A percentile compares a stretch with the other conserved stretches of the same genome.
These are phyloP conservation scores for Exophiala oligosperma DNA, from an alignment of 2,329 filamentous ascomycete genomes.

Conservation along the genomic window DNA sequence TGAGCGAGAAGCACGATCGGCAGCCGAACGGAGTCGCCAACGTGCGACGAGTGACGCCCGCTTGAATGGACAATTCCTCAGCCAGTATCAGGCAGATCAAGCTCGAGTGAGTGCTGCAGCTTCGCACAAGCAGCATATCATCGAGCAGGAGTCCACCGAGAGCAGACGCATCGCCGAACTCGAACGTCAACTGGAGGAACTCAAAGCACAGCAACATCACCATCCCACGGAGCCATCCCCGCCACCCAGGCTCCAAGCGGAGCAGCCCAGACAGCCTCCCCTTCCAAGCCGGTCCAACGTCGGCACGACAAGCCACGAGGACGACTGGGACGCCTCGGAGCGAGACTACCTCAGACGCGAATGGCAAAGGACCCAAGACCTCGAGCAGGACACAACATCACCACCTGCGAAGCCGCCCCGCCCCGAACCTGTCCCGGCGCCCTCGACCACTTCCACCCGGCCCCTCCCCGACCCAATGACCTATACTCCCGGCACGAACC, in stretches of 20 bases:
- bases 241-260: not conserved
- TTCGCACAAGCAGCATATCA: slow-evolving; percentile 38
- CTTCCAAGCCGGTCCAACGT: slow-evolving; percentile 23
- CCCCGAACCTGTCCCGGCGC: slow-evolving; percentile 9
- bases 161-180: slow-evolving; percentile 74
- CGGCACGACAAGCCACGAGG: slow-evolving; percentile 50
- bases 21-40: slow-evolving; percentile 64
- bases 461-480: slow-evolving; percentile 50
- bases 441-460: slow-evolving; percentile 29
- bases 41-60: slow-evolving; percentile 64
- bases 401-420: slow-evolving; percentile 27
- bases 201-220: slow-evolving; percentile 64
- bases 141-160: slow-evolving; percentile 45
- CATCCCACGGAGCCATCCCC: slow-evolving; percentile 24
- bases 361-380: slow-evolving; percentile 49
- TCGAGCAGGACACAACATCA: slow-evolving; percentile 26
- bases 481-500: slow-evolving; percentile 39
- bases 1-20: slow-evolving; percentile 67
- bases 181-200: slow-evolving; percentile 69
- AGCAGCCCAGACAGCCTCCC: slow-evolving; percentile 5
- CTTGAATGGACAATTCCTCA: slow-evolving; percentile 79
- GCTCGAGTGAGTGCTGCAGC: slow-evolving; percentile 35
- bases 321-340: slow-evolving; percentile 62
- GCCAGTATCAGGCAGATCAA: slow-evolving; percentile 79
- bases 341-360: slow-evolving; percentile 59